Evolutionary conservation across 2,329 filamentous ascomycete species (phyloP).

Genomic region (Verticillium longisporum): DNA sequence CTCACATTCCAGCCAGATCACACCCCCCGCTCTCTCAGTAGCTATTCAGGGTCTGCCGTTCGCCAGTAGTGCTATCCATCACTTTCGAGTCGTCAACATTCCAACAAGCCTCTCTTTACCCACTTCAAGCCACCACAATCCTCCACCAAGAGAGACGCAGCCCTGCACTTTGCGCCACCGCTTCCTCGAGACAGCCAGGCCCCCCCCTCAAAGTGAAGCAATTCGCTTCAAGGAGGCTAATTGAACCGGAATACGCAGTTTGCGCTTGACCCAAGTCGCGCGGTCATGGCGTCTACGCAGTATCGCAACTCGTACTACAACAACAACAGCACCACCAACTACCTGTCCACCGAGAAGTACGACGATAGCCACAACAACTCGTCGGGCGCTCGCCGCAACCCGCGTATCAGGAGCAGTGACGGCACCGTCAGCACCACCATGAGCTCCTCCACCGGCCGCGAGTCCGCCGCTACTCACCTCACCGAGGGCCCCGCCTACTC

Average conservation of each 20-base stretch:
- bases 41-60: neutral
- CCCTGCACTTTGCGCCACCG: neutral
- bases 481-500: slow-evolving; percentile 91
- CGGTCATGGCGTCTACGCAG: slow-evolving; percentile 42
- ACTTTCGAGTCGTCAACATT: neutral
- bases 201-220: neutral
- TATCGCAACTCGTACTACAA: slow-evolving; percentile 49
- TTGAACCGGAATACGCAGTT: slow-evolving; percentile 1
- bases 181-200: neutral
- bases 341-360: slow-evolving; percentile 28
- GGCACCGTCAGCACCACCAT: slow-evolving; percentile 83
- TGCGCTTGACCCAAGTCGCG: neutral
- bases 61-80: neutral
- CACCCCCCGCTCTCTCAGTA: neutral
- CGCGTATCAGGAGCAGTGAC: slow-evolving; percentile 68
- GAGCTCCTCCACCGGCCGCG: slow-evolving; percentile 66
- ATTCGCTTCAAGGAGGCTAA: neutral
- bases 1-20: neutral
- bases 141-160: neutral
- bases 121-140: neutral
- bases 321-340: slow-evolving; percentile 29
- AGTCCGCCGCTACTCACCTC: slow-evolving; percentile 75
- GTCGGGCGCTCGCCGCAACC: slow-evolving; percentile 33
- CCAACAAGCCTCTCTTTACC: neutral
- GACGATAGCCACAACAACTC: slow-evolving; percentile 28